Base-by-base conservation (phyloP, 306 rosid species). In the Cucumis cinereus region DNA sequence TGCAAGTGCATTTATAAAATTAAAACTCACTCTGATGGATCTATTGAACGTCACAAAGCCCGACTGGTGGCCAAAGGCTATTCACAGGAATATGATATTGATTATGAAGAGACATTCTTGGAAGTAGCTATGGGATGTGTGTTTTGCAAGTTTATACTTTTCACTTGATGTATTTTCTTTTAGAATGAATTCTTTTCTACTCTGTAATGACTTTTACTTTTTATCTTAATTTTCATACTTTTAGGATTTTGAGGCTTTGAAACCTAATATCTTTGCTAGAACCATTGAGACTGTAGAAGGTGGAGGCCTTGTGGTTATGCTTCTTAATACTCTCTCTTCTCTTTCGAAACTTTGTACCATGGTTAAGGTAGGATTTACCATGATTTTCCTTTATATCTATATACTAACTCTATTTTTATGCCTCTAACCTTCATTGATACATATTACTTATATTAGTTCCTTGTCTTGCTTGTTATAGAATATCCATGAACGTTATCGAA, bases 221-320 rank as follows among this genome's bases (percentile, higher is more conserved):
- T n/a, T n/a, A n/a, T n/a, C 15, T 60, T 26, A 60, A 26, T 60
- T 57, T 22, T n/a, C n/a, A n/a, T 36, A 5, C 13, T 60, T 76
- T 53, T 81, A 93, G 98, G 98, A 93, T 83, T 93, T 91, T 77
- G 98, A 90, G 82, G 97, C 97, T 14, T 61, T 91, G 89, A 91
- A 96, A 12, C 97, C 98, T 38, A 93, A 93, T 84, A 87, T 91
- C 41, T 85, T 93, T 4, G 98, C 96, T 59, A 90, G 98, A 82
- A 88, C 98, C 0, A 90, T 93, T 70, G 98, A 91, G 85, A 93
- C 98, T 0, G 98, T 90, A 59, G 96, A 93, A 86, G 97, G 98
- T 71, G 97, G 98, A 36, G 98, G 97, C 50, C 17, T 93, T 79
- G 53, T 93, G 63, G 61, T 93, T 77, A 82, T 93, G 84, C 82